A percentile compares a stretch with the other conserved stretches of the same genome.
Conservation (phyloP, 208 protist genomes). For the Wallacemonas sp. region DNA sequence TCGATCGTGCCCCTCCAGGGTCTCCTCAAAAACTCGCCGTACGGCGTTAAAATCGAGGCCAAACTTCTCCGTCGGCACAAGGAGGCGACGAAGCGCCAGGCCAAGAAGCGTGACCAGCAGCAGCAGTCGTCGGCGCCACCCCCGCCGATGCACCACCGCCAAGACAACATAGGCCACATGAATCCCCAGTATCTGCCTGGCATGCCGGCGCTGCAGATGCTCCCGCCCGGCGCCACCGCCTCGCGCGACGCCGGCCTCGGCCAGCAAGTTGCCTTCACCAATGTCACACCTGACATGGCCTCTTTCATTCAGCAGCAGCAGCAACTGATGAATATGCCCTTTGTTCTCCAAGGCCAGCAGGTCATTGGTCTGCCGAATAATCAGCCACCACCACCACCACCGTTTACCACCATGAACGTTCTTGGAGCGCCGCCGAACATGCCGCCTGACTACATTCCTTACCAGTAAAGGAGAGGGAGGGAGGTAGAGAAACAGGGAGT, state of each 20-base stretch:
- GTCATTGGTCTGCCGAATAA: conserved; percentile 59
- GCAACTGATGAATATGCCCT: conserved; percentile 61
- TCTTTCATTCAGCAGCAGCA: conserved; percentile 54
- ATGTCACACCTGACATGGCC: conserved; percentile 51
- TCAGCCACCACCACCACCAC: conserved; percentile 30
- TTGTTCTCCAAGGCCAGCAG: conserved; percentile 70
- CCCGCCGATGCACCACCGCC: conserved; percentile 14
- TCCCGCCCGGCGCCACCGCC: conserved; percentile 18
- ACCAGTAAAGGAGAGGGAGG: too few relatives aligned
- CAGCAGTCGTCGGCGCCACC: conserved; percentile 3
- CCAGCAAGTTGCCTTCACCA: conserved; percentile 56
- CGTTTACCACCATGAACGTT: conserved; percentile 56
- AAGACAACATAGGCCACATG: conserved; percentile 24
- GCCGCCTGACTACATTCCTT: conserved; percentile 11
- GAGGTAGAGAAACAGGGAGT: not conserved
- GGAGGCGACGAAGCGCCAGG: conserved; percentile 50
- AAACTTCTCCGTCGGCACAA: conserved; percentile 84
- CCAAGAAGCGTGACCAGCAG: conserved; percentile 36
- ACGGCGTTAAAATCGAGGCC: conserved; percentile 96
- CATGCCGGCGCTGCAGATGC: conserved; percentile 46
- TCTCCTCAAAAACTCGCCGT: conserved; percentile 95
- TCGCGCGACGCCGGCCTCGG: conserved; percentile 30
- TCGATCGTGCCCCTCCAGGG: conserved; percentile 93
- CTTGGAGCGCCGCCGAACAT: conserved; percentile 15
- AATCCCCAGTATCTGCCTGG: conserved; percentile 26